phyloP scores from a whole-genome alignment of 1,139 yeast genomes.

The Hemisphaericaspora xylanilytica region DNA sequence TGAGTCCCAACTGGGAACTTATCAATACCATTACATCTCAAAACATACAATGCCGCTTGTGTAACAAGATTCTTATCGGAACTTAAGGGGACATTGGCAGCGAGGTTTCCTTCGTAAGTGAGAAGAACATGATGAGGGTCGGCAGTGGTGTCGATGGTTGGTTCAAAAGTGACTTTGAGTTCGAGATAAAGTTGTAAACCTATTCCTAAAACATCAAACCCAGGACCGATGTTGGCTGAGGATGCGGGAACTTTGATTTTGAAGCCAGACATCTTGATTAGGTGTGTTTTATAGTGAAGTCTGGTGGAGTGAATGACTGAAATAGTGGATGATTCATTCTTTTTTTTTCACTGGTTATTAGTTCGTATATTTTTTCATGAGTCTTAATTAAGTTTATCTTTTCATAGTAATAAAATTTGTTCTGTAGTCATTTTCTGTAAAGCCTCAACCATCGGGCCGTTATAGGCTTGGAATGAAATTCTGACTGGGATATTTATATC shows the following conservation, averaged over 20 bases:
- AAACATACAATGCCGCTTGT: constrained; percentile 85
- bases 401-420: no score
- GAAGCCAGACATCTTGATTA: constrained; percentile 22
- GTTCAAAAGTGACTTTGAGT: constrained; percentile 63
- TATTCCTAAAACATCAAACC: constrained; percentile 93
- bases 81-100: constrained; percentile 70
- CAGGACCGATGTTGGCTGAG: constrained; percentile 97
- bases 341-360: not conserved
- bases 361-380: no score
- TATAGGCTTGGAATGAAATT: not conserved
- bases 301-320: not conserved
- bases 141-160: constrained; percentile 43
- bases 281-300: not conserved
- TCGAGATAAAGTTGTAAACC: constrained; percentile 76
- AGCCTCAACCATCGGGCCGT: not conserved
- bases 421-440: no score
- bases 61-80: constrained; percentile 84
- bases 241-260: constrained; percentile 87
- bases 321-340: not conserved
- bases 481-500: no score
- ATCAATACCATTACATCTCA: constrained; percentile 74
- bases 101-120: constrained; percentile 73
- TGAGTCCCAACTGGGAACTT: constrained; percentile 83
- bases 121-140: constrained; percentile 72
- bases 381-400: no score